Evolutionary conservation across 2,329 filamentous ascomycete species (phyloP).

Genomic region (Pyricularia pennisetigena): DNA sequence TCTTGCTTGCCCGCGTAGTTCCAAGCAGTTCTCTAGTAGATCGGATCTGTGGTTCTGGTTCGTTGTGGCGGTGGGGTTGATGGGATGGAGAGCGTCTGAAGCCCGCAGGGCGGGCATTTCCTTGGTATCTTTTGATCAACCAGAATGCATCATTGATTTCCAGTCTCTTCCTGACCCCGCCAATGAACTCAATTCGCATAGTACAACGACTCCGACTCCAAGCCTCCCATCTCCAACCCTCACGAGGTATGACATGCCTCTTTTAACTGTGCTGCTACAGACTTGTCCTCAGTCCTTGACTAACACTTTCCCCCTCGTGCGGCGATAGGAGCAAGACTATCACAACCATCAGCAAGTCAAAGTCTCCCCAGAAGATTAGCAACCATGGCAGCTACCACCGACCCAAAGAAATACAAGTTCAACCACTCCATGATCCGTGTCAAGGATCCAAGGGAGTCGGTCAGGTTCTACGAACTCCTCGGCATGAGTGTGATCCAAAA

Average conservation of each 20-base stretch:
- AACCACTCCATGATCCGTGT: slow-evolving; percentile 93
- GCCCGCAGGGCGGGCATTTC: not conserved
- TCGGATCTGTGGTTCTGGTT: not conserved
- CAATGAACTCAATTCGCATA: slow-evolving; percentile 20
- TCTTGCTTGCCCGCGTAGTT: not conserved
- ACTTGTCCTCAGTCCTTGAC: slow-evolving; percentile 11
- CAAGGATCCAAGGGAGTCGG: slow-evolving; percentile 83
- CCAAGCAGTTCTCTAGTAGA: not conserved
- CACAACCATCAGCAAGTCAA: not conserved
- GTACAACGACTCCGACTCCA: slow-evolving; percentile 18
- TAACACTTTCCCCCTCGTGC: slow-evolving; percentile 7
- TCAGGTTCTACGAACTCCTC: slow-evolving; percentile 91
- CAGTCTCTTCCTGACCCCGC: not conserved
- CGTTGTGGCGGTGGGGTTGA: not conserved
- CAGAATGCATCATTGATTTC: not conserved
- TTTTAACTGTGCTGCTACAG: not conserved
- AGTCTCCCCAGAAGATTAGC: slow-evolving; percentile 19
- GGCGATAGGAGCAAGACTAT: not conserved
- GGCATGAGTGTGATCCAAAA: slow-evolving; percentile 79
- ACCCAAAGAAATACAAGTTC: slow-evolving; percentile 68
- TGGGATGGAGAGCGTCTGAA: not conserved
- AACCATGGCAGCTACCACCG: slow-evolving; percentile 59
- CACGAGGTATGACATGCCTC: not conserved
- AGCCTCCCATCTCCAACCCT: slow-evolving; percentile 9
- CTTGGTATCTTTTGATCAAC: not conserved